Base-by-base conservation (phyloP, 768 basidiomycete genomes). In the Russula earlei region DNA sequence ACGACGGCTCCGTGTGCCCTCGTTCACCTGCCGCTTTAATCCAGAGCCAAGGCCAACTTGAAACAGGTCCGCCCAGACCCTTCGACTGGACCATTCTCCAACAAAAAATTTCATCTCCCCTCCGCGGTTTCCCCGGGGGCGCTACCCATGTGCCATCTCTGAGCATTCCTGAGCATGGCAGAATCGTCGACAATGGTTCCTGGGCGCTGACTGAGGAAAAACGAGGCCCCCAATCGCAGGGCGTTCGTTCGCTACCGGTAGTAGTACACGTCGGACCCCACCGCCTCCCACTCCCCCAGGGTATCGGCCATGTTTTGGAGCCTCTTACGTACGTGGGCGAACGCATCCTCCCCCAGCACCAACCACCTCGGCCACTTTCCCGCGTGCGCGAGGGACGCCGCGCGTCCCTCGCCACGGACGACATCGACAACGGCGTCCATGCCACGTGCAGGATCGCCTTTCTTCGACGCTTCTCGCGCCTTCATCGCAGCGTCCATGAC, bases 391-490 rank as follows among this genome's bases (percentile, higher is more conserved):
- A 25, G 11, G 25, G 51, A 52, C 34, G 22, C 34, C 15, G 24
- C 22, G 20, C 48, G 17, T 25, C 37, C 37, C 43, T 27, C 43
- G 43, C 34, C 33, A 36, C 38, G 17, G 27, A 34, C 47, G 25
- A 53, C 12, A 22, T 54, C 49, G 29, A 37, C 14, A 19, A 40
- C 36, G 14, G 9, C 17, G 27, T 53, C 52, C 36, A 20, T 37
- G 36, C 36, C 52, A 46, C 44, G 52, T 54, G 52, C 22, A 10
- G 27, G 33, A 29, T 57, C 38, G 31, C 17, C 50, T 41, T 47
- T 52, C 51, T 27, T 52, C 38, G 19, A 20, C 25, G 6, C 20
- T 25, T 36, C 45, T 27, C 51, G 15, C 24, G 19, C 33, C 49
- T 37, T 31, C 4, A 29, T 33, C 12, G 37, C 37, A 27, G 24